Evolutionary conservation across 345 rosid genomes (phyloP), one percentile per base, ranked within the genome.

Genomic region (Clausena lansium): DNA sequence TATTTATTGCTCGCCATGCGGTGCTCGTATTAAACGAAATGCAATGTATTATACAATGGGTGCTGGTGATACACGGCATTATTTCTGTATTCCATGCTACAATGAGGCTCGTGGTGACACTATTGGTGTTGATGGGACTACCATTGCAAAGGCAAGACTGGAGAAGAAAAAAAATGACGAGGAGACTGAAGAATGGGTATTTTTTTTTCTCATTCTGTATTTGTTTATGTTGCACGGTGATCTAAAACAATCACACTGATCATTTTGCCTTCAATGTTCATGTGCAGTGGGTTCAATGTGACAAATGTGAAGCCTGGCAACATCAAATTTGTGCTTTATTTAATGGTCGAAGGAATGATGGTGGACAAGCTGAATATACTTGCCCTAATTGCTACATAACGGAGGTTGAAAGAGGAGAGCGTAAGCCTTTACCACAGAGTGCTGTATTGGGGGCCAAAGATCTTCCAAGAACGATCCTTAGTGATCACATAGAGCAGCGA

Each of bases 221-320:
- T 68, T 76, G 67, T 35, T 22, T 14, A 11, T 80, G 17, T 50
- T 80, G 68, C 76, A 60, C 69, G 50, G 6, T 75, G 33, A 57
- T 81, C 69, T 80, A 65, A 50, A 69, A 61, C 70, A 61, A 45
- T 62, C 78, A 13, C 35, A 70, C 67, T 84, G 58, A 75, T 77
- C 58, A 39, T 62, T 72, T 75, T 65, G 63, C 5, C 27, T 80
- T 83, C 70, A 20, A 83, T 84, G 57, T 66, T 77, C 76, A 67
- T 75, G 24, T 85, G 85, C 91, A 96, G 98, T 96, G 99, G 99
- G 98, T 96, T 82, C 99, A 96, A 79, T 97, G 99, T 88, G 99
- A 97, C 90, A 97, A 97, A 80, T 97, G 99, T 84, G 98, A 97
- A 84, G 92, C 93, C 39, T 97, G 99, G 99, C 99, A 97, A 86